Conservation (phyloP, 176 grass and related monocot genomes). For the Puya raimondii region DNA sequence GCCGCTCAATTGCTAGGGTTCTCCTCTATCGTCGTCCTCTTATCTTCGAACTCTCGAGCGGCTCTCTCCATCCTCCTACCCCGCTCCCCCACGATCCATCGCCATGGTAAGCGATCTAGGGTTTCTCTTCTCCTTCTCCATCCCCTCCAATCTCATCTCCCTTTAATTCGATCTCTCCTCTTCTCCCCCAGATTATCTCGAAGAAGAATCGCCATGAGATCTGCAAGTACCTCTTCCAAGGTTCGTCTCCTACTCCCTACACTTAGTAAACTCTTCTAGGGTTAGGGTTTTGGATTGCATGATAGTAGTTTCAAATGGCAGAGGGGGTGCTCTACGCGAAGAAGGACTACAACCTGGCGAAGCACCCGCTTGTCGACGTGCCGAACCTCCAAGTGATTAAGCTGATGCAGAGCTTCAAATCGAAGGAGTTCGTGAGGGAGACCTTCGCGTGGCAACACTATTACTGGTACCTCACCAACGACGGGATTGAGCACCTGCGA, state of each 20-base stretch:
- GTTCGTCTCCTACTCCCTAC: constrained; percentile 6
- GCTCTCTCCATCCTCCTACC: neutral
- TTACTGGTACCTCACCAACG: constrained; percentile 98
- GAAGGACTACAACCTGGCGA: constrained; percentile 93
- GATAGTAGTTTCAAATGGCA: constrained; percentile 4
- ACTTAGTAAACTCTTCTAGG: neutral
- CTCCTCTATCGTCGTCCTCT: neutral
- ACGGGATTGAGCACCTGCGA: constrained; percentile 84
- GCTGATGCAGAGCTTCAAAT: constrained; percentile 99
- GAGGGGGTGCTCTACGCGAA: constrained; percentile 92
- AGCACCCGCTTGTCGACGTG: constrained; percentile 84
- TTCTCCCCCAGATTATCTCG: constrained; percentile 65
- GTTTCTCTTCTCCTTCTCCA: neutral
- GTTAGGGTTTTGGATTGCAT: neutral
- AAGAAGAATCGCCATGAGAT: constrained; percentile 99
- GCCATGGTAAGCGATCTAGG: constrained; percentile 7
- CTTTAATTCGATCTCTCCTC: constrained; percentile 1
- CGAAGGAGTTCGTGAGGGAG: constrained; percentile 94
- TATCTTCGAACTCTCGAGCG: neutral
- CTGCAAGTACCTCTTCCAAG: constrained; percentile 99
- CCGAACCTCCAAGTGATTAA: constrained; percentile 93
- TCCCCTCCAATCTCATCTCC: neutral
- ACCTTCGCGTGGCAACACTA: constrained; percentile 94
- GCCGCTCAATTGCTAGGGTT: constrained; percentile 1
- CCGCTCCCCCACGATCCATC: neutral